A percentile compares a stretch with the other conserved stretches of the same genome.
Conservation (phyloP, 192 early-diverging fungal species). For the Dimargaris cristalligena region DNA sequence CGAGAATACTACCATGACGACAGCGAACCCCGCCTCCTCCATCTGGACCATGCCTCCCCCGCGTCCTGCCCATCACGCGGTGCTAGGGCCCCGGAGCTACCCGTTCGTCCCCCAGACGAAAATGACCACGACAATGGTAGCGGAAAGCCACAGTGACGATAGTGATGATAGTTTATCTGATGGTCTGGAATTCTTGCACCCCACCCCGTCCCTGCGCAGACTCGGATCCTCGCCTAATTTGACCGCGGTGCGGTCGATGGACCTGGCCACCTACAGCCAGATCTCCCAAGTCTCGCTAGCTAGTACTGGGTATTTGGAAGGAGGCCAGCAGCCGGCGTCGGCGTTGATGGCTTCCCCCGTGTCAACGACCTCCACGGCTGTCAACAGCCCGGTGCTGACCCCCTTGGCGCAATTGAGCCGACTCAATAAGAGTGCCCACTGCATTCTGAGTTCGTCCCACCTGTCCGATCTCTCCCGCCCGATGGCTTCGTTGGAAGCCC, state of each 20-base stretch:
- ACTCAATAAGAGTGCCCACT: background rate
- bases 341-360: background rate
- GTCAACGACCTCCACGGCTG: background rate
- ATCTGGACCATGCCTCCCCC: background rate
- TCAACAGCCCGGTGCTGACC: constrained; percentile 2
- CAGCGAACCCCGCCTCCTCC: background rate
- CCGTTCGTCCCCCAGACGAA: background rate
- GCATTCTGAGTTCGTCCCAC: background rate
- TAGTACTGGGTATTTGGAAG: background rate
- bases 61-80: background rate
- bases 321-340: background rate
- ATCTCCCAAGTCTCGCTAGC: background rate
- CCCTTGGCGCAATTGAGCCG: background rate
- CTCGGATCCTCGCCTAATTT: background rate
- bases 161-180: background rate
- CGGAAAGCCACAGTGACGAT: background rate
- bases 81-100: background rate
- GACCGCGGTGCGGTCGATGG: background rate
- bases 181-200: background rate
- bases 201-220: background rate
- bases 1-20: background rate
- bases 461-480: background rate
- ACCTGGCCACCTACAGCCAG: background rate
- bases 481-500: background rate
- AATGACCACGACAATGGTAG: background rate